phyloP scores from a whole-genome alignment of 257 asterid genomes.

The Nicotiana paniculata region DNA sequence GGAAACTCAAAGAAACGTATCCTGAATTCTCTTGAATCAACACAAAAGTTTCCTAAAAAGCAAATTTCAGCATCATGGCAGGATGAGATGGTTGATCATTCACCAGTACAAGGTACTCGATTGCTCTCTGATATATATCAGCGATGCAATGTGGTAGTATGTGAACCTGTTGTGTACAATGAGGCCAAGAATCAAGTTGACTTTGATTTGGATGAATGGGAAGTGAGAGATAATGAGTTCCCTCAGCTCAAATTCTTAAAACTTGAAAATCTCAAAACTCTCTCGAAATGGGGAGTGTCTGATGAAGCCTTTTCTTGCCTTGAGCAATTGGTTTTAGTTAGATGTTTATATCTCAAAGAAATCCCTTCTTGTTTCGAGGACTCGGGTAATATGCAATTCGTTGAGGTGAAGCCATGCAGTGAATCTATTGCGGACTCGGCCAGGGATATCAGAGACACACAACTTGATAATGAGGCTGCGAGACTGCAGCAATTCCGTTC shows the following conservation, averaged over 20 bases:
- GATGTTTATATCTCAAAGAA: not conserved
- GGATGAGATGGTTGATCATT: not conserved
- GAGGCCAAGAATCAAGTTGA: too few relatives aligned
- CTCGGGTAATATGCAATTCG: not conserved
- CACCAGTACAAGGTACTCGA: not conserved
- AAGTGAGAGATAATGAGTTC: too few relatives aligned
- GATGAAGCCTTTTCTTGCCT: too few relatives aligned
- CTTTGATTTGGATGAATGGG: too few relatives aligned
- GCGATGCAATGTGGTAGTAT: not conserved
- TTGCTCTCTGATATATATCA: not conserved
- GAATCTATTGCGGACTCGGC: not conserved
- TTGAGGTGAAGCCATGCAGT: not conserved
- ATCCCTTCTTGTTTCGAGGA: not conserved
- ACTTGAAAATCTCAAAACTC: too few relatives aligned
- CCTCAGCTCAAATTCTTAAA: too few relatives aligned
- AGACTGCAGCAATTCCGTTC: not conserved
- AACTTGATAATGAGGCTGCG: not conserved
- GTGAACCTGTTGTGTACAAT: too few relatives aligned
- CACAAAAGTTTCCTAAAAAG: too few relatives aligned
- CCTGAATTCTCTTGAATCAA: not conserved
- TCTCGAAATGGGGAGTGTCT: too few relatives aligned
- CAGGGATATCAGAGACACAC: not conserved
- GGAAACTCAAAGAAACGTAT: too few relatives aligned
- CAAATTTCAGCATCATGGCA: not conserved
- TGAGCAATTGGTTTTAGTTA: too few relatives aligned